phyloP scores from a whole-genome alignment of 805 yeast species.

The Wickerhamomyces rabaulensis region DNA sequence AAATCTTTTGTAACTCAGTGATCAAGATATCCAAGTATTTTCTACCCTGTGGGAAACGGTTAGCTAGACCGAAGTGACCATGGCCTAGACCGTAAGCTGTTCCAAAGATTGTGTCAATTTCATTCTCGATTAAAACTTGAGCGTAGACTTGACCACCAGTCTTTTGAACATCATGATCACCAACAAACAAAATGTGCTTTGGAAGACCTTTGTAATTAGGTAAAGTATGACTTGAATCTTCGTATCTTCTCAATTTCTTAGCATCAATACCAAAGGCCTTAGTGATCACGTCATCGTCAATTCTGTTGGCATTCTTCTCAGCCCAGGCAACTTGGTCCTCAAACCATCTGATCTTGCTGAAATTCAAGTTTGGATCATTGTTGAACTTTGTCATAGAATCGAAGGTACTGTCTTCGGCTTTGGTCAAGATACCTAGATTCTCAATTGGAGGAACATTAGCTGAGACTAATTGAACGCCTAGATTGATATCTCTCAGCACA shows the following conservation, averaged over 20 bases:
- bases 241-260: not conserved
- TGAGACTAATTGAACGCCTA: not conserved
- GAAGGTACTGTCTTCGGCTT: not conserved
- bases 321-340: not conserved
- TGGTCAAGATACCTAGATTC: not conserved
- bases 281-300: not conserved
- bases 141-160: not conserved
- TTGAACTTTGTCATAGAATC: not conserved
- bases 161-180: not conserved
- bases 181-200: not conserved
- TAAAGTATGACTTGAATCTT: not conserved
- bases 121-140: not conserved
- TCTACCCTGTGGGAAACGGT: not conserved
- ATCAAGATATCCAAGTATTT: not conserved
- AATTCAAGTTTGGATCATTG: not conserved
- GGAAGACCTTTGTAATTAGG: not conserved
- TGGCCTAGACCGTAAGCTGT: not conserved
- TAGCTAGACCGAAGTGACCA: not conserved
- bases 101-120: not conserved
- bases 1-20: not conserved
- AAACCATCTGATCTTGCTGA: not conserved
- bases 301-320: not conserved
- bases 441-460: slow-evolving; percentile 1
- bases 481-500: not conserved
- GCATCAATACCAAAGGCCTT: not conserved